Base-by-base conservation (phyloP, 2,329 filamentous ascomycete species). In the Cercospora nicotianae region DNA sequence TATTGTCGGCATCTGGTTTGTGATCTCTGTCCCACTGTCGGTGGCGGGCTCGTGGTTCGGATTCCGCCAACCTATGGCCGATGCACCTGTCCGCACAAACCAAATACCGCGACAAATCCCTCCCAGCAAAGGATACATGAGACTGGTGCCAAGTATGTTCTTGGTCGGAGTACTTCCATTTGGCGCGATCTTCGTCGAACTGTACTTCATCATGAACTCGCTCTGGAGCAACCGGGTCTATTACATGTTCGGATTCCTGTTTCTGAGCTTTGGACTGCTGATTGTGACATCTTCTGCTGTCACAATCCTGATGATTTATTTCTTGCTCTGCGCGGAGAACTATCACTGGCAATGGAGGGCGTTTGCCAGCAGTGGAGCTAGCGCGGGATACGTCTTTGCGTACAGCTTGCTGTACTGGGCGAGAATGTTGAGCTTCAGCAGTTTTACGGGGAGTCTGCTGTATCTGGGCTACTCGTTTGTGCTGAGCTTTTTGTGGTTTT, bases 241-340 rank as follows among this genome's bases (percentile, higher is more conserved):
- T 85, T 99, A 99, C 86, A 99, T 99, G 95, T 99, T 99, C 76
- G 95, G 95, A 23, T 99, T 99, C 86, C 84, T 99, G 39, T 99
- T 99, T 85, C 87, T 99, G 66, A 97, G 94, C 85, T 99, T 97
- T 77, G 94, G 92, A 10, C 87, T 99, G 60, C 97, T 99, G 93
- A 93, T 98, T 74, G 91, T 97, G 75, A 98, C 95, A 1, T 93
- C 91, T 67, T 94, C 94, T 0, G 90, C 94, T 0, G 94, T 96
- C 48, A 98, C 95, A 0, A 90, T 98, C 8, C 84, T 99, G 18
- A 90, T 98, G 86, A 92, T 97, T 0, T 99, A 99, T 81, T 98
- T 98, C 84, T 79, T 99, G 74, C 88, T 99, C 13, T 98, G 94
- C 78, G 90, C 92, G 0, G 95, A 99, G 82, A 95, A 99, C 81